Percentiles rank a stretch among this genome's conserved stretches.
Conservation (phyloP, 2,329 filamentous ascomycete genomes). For the Akanthomyces uredinophilus region DNA sequence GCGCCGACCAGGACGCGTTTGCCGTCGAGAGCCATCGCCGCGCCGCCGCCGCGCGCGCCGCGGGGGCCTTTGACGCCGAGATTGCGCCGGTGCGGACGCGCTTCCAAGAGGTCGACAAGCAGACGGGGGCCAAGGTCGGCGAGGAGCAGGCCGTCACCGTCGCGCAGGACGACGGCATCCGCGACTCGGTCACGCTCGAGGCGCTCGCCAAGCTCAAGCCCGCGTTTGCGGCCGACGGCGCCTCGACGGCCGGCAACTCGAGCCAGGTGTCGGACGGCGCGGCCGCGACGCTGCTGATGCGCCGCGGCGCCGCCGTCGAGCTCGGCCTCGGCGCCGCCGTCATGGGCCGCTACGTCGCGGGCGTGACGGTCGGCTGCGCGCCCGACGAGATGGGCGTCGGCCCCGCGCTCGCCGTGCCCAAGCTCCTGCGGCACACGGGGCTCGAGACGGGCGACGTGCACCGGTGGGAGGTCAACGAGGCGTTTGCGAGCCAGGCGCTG, state of each 20-base stretch:
- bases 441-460: constrained; percentile 65
- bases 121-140: constrained; percentile 48
- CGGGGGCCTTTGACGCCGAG: constrained; percentile 69
- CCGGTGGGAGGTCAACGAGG: constrained; percentile 93
- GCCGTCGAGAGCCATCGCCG: constrained; percentile 69
- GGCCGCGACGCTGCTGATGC: constrained; percentile 77
- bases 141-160: constrained; percentile 61
- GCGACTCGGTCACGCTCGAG: constrained; percentile 62
- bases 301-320: constrained; percentile 69
- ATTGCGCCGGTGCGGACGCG: constrained; percentile 74
- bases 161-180: constrained; percentile 75
- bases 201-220: constrained; percentile 76
- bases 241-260: constrained; percentile 80
- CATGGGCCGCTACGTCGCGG: constrained; percentile 77
- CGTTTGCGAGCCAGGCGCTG: constrained; percentile 60
- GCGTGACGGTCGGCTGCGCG: constrained; percentile 68
- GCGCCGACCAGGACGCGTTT: constrained; percentile 78
- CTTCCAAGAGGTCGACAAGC: constrained; percentile 60
- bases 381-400: constrained; percentile 96
- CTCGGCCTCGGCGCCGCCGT: constrained; percentile 66
- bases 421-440: constrained; percentile 62
- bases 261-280: constrained; percentile 86
- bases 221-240: constrained; percentile 70
- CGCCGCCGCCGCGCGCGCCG: constrained; percentile 63
- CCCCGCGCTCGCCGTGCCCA: constrained; percentile 79